phyloP scores from a whole-genome alignment of 2,329 filamentous ascomycete genomes.

The Pseudogymnoascus destructans region DNA sequence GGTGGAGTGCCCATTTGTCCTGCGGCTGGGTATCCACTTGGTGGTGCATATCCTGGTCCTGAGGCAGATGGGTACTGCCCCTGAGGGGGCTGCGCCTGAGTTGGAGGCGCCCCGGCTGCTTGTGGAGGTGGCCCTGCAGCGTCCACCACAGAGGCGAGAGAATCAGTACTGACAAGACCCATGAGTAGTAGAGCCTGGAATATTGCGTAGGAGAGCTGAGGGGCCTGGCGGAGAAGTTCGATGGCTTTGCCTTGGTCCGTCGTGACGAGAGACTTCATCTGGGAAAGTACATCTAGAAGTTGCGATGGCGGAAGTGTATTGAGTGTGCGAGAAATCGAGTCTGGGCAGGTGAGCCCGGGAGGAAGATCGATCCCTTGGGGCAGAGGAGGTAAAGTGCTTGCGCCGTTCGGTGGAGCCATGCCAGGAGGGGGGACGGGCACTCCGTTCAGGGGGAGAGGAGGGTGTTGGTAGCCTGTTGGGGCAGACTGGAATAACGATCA shows the following conservation, averaged over 20 bases:
- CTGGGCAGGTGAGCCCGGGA: constrained; percentile 68
- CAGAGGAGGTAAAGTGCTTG: constrained; percentile 54
- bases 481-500: constrained; percentile 17
- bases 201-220: constrained; percentile 85
- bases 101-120: not conserved
- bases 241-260: constrained; percentile 72
- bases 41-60: constrained; percentile 28
- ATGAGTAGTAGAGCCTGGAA: constrained; percentile 90
- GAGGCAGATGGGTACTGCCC: constrained; percentile 25
- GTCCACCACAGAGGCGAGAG: constrained; percentile 71
- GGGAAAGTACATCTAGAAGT: constrained; percentile 80
- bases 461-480: constrained; percentile 27
- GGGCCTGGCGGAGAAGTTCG: constrained; percentile 75
- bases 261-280: constrained; percentile 85
- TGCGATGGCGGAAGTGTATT: constrained; percentile 75
- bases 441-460: constrained; percentile 24
- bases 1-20: constrained; percentile 34
- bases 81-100: constrained; percentile 1
- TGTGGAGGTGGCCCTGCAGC: constrained; percentile 25
- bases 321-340: constrained; percentile 85
- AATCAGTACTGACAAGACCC: constrained; percentile 76
- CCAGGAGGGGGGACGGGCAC: constrained; percentile 24
- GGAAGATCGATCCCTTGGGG: constrained; percentile 71
- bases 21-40: constrained; percentile 27
- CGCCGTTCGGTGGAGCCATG: constrained; percentile 28